These are phyloP conservation scores for Biancaea sappan DNA, from an alignment of 306 rosid species.

Conservation along the genomic window DNA sequence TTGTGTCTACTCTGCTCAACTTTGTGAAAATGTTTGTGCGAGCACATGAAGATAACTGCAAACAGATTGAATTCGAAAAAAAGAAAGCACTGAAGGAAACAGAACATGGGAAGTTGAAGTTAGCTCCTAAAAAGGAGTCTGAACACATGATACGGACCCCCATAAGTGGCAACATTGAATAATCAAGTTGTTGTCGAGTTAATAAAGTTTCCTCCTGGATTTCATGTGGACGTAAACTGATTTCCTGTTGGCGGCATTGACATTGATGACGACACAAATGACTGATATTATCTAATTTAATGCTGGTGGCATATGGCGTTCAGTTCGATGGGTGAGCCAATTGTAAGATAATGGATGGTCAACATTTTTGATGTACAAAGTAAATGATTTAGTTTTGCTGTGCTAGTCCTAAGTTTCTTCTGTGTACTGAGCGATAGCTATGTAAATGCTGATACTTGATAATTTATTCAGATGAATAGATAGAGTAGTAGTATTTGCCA, in stretches of 20 bases:
- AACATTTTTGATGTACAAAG: conserved; percentile 41
- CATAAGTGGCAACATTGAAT: conserved; percentile 49
- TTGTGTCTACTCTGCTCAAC: conserved; percentile 71
- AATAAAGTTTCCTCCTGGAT: conserved; percentile 16
- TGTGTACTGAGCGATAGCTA: conserved; percentile 36
- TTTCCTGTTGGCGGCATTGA: conserved; percentile 18
- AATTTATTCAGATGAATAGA: conserved; percentile 22
- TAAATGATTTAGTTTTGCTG: conserved; percentile 28
- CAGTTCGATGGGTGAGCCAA: conserved; percentile 28
- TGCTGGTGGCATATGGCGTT: conserved; percentile 30
- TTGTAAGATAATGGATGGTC: conserved; percentile 23
- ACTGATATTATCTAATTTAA: conserved; percentile 19
- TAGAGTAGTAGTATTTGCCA: conserved; percentile 29
- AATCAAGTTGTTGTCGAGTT: conserved; percentile 29
- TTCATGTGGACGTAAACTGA: conserved; percentile 34
- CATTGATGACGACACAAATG: conserved; percentile 23
- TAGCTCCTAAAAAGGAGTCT: conserved; percentile 50
- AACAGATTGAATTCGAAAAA: conserved; percentile 64
- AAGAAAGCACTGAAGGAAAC: conserved; percentile 73
- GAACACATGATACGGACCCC: conserved; percentile 46
- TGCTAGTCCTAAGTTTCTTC: conserved; percentile 20
- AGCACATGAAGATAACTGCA: conserved; percentile 72
- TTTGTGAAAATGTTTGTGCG: conserved; percentile 72
- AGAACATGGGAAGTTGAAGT: conserved; percentile 60
- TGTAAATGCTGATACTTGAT: conserved; percentile 47